Base-by-base conservation (phyloP, 306 rosid genomes). In the Vicia faba region DNA sequence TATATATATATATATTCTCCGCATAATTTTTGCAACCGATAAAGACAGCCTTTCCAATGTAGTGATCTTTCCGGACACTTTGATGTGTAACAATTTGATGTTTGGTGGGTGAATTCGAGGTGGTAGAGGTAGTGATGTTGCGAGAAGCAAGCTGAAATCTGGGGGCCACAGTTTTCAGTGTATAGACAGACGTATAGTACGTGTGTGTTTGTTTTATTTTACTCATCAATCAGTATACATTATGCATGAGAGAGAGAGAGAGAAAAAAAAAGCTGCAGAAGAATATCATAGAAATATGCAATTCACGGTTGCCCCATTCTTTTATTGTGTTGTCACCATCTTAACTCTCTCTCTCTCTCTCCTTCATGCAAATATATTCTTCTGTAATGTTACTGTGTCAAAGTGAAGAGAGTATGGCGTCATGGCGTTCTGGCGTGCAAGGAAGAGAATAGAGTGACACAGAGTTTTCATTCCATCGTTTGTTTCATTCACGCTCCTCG, bases 271-370 rank as follows among this genome's bases (percentile, higher is more conserved):
- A 84, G 89, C 96, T 91, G 96, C 91, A 81, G 89, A 69, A 80
- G 96, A 85, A 91, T 83, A 85, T 84, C 59, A 49, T 53, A 20
- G 59, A 53, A 89, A 86, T 83, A 80, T 86, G 87, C 87, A 85
- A 91, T 88, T 82, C 93, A 84, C 83, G 87, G 89, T 86, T 87
- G 75, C 66, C 87, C 81, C 85, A 80, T 84, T 71, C 82, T 73
- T 86, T 84, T 64, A 77, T 81, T 38, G 95, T 83, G 82, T 48
- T 83, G 91, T 91, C 96, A 82, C 75, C 36, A 77, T 91, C 97
- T 57, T 70, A 87, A 85, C 81, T 85, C 83, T 13, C 95, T 84
- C 89, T 64, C 72, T 66, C 28, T 45, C 59, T 63, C 35, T 20
- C 11, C 26, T 48, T 48, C 4, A 50, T 50, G 4, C 4, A 48